A percentile compares a stretch with the other conserved stretches of the same genome.
phyloP scores from a whole-genome alignment of 495 filamentous ascomycete species.

The Patellaria atrata region DNA sequence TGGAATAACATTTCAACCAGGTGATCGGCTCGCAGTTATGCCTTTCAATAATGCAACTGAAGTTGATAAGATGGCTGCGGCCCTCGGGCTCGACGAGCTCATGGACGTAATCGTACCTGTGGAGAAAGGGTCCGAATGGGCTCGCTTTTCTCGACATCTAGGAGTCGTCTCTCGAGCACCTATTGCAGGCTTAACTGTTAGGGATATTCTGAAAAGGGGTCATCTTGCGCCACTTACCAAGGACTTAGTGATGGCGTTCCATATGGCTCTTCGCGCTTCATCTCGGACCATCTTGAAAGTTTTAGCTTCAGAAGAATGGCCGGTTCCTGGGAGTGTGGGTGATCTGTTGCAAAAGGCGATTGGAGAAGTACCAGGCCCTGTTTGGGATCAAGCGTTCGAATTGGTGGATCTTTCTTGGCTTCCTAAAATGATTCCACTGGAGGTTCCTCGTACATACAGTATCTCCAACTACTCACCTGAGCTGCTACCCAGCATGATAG shows the following conservation, averaged over 20 bases:
- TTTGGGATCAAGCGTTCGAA: slow-evolving; percentile 36
- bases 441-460: slow-evolving; percentile 37
- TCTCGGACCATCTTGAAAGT: slow-evolving; percentile 35
- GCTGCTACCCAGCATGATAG: slow-evolving; percentile 34
- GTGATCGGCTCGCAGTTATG: slow-evolving; percentile 37
- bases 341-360: slow-evolving; percentile 33
- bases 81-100: slow-evolving; percentile 28
- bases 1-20: slow-evolving; percentile 36
- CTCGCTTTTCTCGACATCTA: slow-evolving; percentile 32
- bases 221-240: slow-evolving; percentile 36
- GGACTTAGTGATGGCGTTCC: slow-evolving; percentile 32
- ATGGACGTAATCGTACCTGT: slow-evolving; percentile 24
- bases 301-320: slow-evolving; percentile 35
- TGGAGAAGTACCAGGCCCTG: slow-evolving; percentile 30
- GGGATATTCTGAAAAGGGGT: slow-evolving; percentile 35
- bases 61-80: slow-evolving; percentile 33
- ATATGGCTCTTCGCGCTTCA: slow-evolving; percentile 29
- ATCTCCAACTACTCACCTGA: slow-evolving; percentile 34
- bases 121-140: slow-evolving; percentile 32
- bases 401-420: slow-evolving; percentile 31
- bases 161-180: slow-evolving; percentile 23
- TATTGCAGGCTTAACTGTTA: slow-evolving; percentile 25
- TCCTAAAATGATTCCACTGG: slow-evolving; percentile 30
- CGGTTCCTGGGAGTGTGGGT: slow-evolving; percentile 33
- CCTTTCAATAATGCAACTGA: slow-evolving; percentile 36